Conservation (phyloP, 148 eudicot genomes). For the Nepenthes gracilis region DNA sequence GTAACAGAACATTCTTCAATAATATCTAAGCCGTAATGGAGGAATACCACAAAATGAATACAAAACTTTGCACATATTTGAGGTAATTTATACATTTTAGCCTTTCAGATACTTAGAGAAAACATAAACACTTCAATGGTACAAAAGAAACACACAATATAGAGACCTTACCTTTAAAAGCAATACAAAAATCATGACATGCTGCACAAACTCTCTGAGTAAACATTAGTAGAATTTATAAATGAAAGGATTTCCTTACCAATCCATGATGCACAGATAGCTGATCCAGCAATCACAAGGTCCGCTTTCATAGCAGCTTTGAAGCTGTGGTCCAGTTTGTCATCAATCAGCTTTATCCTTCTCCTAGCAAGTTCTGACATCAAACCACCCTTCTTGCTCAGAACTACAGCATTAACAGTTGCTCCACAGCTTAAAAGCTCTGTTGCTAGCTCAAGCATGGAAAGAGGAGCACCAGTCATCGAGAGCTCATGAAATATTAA, state of each 20-base stretch:
- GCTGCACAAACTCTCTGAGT: background rate
- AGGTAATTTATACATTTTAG: too few species aligned
- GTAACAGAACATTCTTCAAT: too few species aligned
- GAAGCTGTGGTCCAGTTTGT: constrained; percentile 74
- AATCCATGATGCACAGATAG: constrained; percentile 94
- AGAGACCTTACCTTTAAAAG: too few species aligned
- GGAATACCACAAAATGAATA: too few species aligned
- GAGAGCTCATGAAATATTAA: constrained; percentile 91
- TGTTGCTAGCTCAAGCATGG: constrained; percentile 94
- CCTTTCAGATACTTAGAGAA: too few species aligned
- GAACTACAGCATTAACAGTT: constrained; percentile 73
- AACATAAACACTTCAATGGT: too few species aligned
- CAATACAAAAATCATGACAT: too few species aligned
- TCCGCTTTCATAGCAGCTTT: constrained; percentile 92
- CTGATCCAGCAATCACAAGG: constrained; percentile 97
- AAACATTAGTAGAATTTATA: background rate
- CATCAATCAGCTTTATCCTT: constrained; percentile 75
- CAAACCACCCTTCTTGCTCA: constrained; percentile 82
- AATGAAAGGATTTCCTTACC: constrained; percentile 29
- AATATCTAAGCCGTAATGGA: too few species aligned
- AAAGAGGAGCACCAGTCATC: constrained; percentile 97
- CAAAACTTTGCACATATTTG: too few species aligned
- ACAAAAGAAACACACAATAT: too few species aligned
- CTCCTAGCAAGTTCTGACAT: constrained; percentile 81
- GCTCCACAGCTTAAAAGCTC: constrained; percentile 98